Evolutionary conservation across 805 yeast genomes (phyloP), one percentile per base, ranked within the genome.

Genomic region (Myxozyma lipomycoides): DNA sequence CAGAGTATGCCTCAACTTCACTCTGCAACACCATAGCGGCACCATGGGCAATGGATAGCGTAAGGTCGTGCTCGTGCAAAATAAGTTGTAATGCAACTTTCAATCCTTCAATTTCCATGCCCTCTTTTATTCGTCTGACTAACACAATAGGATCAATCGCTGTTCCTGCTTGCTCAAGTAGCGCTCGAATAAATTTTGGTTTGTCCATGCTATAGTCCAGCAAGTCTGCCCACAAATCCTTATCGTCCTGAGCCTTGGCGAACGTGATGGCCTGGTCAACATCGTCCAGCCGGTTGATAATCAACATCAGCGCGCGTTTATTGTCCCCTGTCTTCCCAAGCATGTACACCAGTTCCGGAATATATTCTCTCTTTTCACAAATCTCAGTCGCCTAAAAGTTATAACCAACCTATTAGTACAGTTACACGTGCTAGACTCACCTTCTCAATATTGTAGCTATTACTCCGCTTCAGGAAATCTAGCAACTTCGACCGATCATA

Each of bases 321-420:
- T 82, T 80, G 58, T 86, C 85, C 1, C 98, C 98, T 23, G 86
- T 82, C 60, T 81, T 79, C 3, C 95, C 95, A 54, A 87, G 74
- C 26, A 93, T 67, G 62, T 80, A 89, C 0, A 93, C 95, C 37
- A 89, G 72, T 62, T 91, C 98, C 37, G 83, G 79, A 37, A 74
- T 75, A 37, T 77, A 74, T 1, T 74, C 73, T 21, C 74, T 70
- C 9, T 64, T 51, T 52, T 81, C 81, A 61, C 95, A 86, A 1
- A 83, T 65, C 12, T 69, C 66, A n/a, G 90, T 78, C 0, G 96
- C 95, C 48, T 54, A 22, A 3, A 24, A 22, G 19, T 18, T 9
- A 15, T 41, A 24, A 40, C 32, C 43, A 9, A 30, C 10, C 17
- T 40, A 21, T n/a, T 6, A 9, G 17, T 18, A 10, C 17, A 40